Base-by-base conservation (phyloP, 306 rosid species). In the Luffa aegyptiaca region DNA sequence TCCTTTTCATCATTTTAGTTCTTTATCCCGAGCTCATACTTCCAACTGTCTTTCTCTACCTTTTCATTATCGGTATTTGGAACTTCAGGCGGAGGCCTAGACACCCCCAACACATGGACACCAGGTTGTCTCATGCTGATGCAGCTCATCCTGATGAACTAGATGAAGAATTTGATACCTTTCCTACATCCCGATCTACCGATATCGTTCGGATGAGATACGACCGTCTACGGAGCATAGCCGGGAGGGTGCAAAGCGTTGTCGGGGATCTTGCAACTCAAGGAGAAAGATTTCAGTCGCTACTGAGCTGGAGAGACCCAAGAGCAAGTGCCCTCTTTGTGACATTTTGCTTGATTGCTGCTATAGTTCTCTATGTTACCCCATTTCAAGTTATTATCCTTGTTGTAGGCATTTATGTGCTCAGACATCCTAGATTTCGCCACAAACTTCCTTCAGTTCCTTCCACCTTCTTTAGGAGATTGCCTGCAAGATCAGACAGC, bases 91-190 rank as follows among this genome's bases (percentile, higher is more conserved):
- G 92, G 88, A 87, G 97, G 83, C 90, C 97, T 1, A 87, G 91
- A 39, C 97, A 92, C 84, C 98, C 98, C 80, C 96, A 92, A 52
- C 96, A 94, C 72, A 94, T 92, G 97, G 98, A 94, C 90, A 89
- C 88, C 21, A 75, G 93, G 59, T 83, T 94, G 2, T 94, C 98
- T 16, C 97, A 90, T 79, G 98, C 94, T 7, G 96, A 94, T 79
- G 92, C 87, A 42, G 85, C 87, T 79, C 93, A 90, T 82, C 93
- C 97, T 3, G 94, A 94, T 80, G 98, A 93, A 79, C 83, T 88
- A 48, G 96, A 93, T 37, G 97, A 94, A 82, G 97, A 92, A 65
- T 92, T 92, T 36, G 98, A 94, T 61, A 79, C 97, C 0, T 94
- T 94, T 83, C 97, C 98, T 18, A 90, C 97, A 77, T 85, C 97